These are phyloP conservation scores for Emergomyces pasteurianus DNA, from an alignment of 2,329 filamentous ascomycete genomes.

Conservation along the genomic window DNA sequence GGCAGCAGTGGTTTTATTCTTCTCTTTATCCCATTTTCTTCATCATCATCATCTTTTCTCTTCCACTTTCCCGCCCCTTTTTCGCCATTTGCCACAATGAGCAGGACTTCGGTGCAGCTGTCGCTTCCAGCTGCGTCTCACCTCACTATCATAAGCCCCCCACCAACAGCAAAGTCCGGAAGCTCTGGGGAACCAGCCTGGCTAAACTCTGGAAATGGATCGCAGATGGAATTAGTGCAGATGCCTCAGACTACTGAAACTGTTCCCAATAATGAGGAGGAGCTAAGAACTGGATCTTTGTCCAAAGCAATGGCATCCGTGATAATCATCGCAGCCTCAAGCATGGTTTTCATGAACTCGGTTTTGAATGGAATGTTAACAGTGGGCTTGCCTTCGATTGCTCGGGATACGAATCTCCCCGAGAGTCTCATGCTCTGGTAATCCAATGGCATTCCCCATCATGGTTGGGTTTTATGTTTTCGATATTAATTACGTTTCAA, in stretches of 20 bases:
- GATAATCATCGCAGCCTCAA: slow-evolving; percentile 10
- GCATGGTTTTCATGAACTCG: slow-evolving; percentile 12
- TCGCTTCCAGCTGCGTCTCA: neutral
- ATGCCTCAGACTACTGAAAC: neutral
- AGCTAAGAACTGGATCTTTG: neutral
- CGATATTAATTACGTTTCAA: neutral
- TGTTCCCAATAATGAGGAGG: neutral
- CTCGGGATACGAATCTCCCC: slow-evolving; percentile 12
- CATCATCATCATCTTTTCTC: too few relatives aligned
- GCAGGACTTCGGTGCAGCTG: neutral
- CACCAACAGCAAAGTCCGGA: neutral
- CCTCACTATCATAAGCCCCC: neutral
- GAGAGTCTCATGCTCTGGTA: slow-evolving; percentile 16
- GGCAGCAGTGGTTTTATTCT: too few relatives aligned
- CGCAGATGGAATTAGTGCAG: neutral
- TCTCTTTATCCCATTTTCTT: too few relatives aligned
- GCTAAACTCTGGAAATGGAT: neutral
- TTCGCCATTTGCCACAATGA: neutral
- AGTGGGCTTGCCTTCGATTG: slow-evolving; percentile 14
- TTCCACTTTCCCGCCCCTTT: neutral
- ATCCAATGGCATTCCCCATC: neutral
- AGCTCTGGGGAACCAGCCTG: neutral
- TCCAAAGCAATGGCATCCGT: slow-evolving; percentile 5
- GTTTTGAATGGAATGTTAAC: slow-evolving; percentile 15
- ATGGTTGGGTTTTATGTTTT: neutral